Percentiles rank a stretch among this genome's conserved stretches.
Conservation (phyloP, 1,284 basidiomycete genomes). For the Gymnopus androsaceus region DNA sequence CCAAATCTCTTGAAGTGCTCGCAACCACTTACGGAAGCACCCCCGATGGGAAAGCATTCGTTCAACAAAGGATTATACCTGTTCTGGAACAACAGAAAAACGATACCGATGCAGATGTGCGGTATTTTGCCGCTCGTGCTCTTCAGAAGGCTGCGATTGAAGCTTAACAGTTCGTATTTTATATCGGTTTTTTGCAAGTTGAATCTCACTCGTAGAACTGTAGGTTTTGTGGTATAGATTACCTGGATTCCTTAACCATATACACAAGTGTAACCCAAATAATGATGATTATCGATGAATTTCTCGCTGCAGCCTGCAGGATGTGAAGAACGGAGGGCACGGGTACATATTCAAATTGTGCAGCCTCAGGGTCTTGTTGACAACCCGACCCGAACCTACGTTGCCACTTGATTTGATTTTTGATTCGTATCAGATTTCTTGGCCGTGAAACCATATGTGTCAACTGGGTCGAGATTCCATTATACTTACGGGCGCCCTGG, state of each 20-base stretch:
- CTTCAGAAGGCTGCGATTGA: slow-evolving; percentile 53
- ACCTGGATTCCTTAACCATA: slow-evolving; percentile 1
- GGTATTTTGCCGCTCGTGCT: slow-evolving; percentile 79
- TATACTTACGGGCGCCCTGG: too few relatives aligned
- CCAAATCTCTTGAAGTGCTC: slow-evolving; percentile 90
- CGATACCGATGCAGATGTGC: slow-evolving; percentile 94
- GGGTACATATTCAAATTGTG: too few relatives aligned
- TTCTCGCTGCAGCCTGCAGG: too few relatives aligned
- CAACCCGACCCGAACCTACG: too few relatives aligned
- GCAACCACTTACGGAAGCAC: slow-evolving; percentile 68
- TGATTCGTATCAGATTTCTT: too few relatives aligned
- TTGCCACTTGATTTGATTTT: too few relatives aligned
- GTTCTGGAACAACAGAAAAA: slow-evolving; percentile 86
- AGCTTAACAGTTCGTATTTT: slow-evolving; percentile 1
- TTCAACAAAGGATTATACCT: slow-evolving; percentile 77
- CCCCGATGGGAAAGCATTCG: slow-evolving; percentile 76
- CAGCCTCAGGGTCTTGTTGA: too few relatives aligned
- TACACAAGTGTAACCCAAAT: slow-evolving; percentile 3
- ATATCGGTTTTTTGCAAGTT: neutral
- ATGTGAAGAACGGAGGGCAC: too few relatives aligned
- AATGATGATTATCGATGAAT: neutral
- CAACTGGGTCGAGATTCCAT: too few relatives aligned
- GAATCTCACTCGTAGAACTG: neutral
- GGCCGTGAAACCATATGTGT: too few relatives aligned
- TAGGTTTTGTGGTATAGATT: neutral